Evolutionary conservation across 805 yeast species (phyloP), one percentile per base, ranked within the genome.

Genomic region (Pichia membranifaciens): DNA sequence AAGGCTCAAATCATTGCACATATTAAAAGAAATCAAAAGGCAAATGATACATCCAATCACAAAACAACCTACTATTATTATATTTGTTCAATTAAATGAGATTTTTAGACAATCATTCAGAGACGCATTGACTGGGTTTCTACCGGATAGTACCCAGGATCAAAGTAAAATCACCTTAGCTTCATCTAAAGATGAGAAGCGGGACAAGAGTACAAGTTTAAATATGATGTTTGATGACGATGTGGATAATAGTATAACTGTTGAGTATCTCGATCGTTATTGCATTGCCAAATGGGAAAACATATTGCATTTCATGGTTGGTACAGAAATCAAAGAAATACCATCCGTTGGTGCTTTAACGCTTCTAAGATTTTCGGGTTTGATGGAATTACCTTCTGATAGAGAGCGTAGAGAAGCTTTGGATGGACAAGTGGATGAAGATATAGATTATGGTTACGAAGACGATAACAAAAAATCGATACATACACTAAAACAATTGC

Each of bases 241-340:
- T 75, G 53, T 45, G 8, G 75, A 78, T 39, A 75, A 77, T 47
- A 68, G 69, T 28, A 84, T 85, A 4, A 81, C 78, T 41, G 65
- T 81, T n/a, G 75, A 73, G 33, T 84, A 82, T 57, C 70, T 91
- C 41, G 95, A 87, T 55, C 71, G 72, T 35, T 90, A 88, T 66
- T 95, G 96, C 13, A 76, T 88, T 6, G 77, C 75, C 40, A 88
- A 85, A 60, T 93, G 99, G 99, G 99, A 93, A 62, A 79, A 87
- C 7, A 91, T 93, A 55, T 71, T 93, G 57, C 98, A 93, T 71
- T 93, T 84, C 69, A 91, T 93, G 98, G 99, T 93, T 38, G 96
- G 98, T 2, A 87, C 97, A 0, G 86, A 87, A 44, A 68, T 82
- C 40, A 72, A 77, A 10, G 74, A 72, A 16, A 31, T 41, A 12